Percentiles rank a stretch among this genome's conserved stretches.
Evolutionary conservation across 495 filamentous ascomycete genomes (phyloP).

Genomic region (Penicillium maclennaniae): DNA sequence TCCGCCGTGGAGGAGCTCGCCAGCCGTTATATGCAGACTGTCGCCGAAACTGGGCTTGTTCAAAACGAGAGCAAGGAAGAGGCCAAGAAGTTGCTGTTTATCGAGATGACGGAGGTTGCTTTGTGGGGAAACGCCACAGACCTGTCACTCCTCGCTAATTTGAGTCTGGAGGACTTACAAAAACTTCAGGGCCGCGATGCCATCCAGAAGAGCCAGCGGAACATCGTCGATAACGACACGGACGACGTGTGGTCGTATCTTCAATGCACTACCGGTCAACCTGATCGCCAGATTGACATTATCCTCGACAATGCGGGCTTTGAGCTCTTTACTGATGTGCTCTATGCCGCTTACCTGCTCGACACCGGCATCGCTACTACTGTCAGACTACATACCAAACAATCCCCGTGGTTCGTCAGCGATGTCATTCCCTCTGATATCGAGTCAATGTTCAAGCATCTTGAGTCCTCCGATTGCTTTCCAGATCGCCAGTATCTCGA

Average conservation of each 20-base stretch:
- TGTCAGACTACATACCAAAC: constrained; percentile 76
- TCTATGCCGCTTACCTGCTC: constrained; percentile 77
- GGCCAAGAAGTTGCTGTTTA: constrained; percentile 67
- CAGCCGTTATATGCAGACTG: constrained; percentile 54
- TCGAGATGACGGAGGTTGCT: constrained; percentile 83
- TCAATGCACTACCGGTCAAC: constrained; percentile 38
- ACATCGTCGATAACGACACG: constrained; percentile 75
- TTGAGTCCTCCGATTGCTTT: constrained; percentile 60
- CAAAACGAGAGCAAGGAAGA: constrained; percentile 44
- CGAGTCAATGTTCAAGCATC: constrained; percentile 58
- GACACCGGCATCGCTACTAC: constrained; percentile 67
- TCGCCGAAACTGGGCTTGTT: constrained; percentile 41
- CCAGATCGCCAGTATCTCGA: constrained; percentile 56
- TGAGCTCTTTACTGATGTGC: constrained; percentile 80
- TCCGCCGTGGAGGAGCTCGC: constrained; percentile 79
- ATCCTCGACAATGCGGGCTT: constrained; percentile 90
- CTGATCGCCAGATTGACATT: constrained; percentile 67
- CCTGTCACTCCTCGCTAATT: constrained; percentile 71
- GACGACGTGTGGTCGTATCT: constrained; percentile 56
- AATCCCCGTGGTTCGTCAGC: constrained; percentile 85
- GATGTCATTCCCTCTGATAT: constrained; percentile 79
- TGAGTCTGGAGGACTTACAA: constrained; percentile 83
- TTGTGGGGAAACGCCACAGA: constrained; percentile 92
- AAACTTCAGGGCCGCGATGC: constrained; percentile 77
- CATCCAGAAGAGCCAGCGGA: constrained; percentile 67